These are phyloP conservation scores for Ustilago sp. DNA, from an alignment of 1,284 basidiomycete genomes.

Conservation along the genomic window DNA sequence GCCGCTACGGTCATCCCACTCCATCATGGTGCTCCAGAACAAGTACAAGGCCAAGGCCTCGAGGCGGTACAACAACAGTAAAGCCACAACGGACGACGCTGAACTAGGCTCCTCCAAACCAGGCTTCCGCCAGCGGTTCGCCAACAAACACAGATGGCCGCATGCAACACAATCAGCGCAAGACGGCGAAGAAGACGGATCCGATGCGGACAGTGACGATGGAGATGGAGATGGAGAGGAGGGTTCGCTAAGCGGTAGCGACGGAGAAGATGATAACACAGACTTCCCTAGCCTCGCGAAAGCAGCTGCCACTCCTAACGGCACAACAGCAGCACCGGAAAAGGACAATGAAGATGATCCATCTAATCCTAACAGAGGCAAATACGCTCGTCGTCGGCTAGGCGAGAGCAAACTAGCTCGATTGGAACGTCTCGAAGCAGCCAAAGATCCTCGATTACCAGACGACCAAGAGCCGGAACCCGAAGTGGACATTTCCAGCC, in stretches of 20 bases:
- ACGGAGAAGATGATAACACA: slow-evolving; percentile 23
- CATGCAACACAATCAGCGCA: slow-evolving; percentile 1
- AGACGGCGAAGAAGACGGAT: not conserved
- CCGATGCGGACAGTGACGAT: slow-evolving; percentile 14
- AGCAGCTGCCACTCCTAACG: slow-evolving; percentile 19
- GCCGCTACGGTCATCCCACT: not conserved
- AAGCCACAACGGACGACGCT: slow-evolving; percentile 18
- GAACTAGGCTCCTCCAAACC: slow-evolving; percentile 28
- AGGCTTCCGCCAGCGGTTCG: slow-evolving; percentile 26
- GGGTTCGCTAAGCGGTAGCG: slow-evolving; percentile 13
- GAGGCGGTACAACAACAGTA: slow-evolving; percentile 54
- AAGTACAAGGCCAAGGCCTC: slow-evolving; percentile 69
- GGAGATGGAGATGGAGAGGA: slow-evolving; percentile 16
- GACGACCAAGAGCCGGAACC: slow-evolving; percentile 61
- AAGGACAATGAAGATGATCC: slow-evolving; percentile 19
- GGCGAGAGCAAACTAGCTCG: slow-evolving; percentile 59
- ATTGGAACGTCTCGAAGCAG: slow-evolving; percentile 49
- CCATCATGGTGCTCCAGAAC: slow-evolving; percentile 66
- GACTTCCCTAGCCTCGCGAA: slow-evolving; percentile 40
- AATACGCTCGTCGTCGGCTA: slow-evolving; percentile 56
- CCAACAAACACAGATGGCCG: slow-evolving; percentile 19
- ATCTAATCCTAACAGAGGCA: slow-evolving; percentile 30
- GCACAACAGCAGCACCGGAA: not conserved
- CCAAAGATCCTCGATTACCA: slow-evolving; percentile 36
- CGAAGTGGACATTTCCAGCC: slow-evolving; percentile 62